A percentile compares a stretch with the other conserved stretches of the same genome.
These are phyloP conservation scores for Coemansia asiatica DNA, from an alignment of 192 early-diverging fungal genomes.

Conservation along the genomic window DNA sequence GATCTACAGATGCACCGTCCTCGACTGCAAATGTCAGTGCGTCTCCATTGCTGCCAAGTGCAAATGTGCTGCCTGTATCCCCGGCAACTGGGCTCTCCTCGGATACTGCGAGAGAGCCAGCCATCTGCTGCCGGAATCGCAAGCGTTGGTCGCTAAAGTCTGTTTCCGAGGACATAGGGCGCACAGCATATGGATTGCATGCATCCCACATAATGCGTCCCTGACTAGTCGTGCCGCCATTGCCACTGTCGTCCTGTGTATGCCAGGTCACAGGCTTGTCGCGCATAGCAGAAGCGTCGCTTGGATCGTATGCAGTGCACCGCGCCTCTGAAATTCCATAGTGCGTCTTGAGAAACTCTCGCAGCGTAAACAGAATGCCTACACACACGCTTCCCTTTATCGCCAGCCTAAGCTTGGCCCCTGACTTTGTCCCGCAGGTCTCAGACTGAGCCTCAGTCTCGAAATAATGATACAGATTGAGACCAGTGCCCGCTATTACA, in stretches of 20 bases:
- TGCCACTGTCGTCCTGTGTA: conserved; percentile 19
- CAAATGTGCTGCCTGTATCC: conserved; percentile 12
- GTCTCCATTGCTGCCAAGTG: conserved; percentile 8
- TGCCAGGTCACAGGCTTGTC: conserved; percentile 62
- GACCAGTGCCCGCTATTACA: conserved; percentile 69
- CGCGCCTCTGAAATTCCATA: conserved; percentile 60
- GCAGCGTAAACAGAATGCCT: conserved; percentile 61
- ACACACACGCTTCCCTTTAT: conserved; percentile 64
- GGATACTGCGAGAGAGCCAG: conserved; percentile 29
- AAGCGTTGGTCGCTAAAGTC: conserved; percentile 39
- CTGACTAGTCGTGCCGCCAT: conserved; percentile 9
- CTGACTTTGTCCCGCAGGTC: background rate
- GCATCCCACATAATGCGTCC: conserved; percentile 47
- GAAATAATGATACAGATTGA: conserved; percentile 57
- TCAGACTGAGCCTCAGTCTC: conserved; percentile 30
- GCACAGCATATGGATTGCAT: conserved; percentile 34
- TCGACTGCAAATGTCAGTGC: background rate
- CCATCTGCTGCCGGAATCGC: conserved; percentile 38
- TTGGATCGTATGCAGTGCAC: conserved; percentile 56
- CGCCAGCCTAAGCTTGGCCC: conserved; percentile 13
- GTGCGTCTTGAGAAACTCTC: conserved; percentile 62
- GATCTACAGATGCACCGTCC: conserved; percentile 12
- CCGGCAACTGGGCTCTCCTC: conserved; percentile 22
- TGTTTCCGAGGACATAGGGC: conserved; percentile 32
- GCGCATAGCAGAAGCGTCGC: conserved; percentile 46